Conservation (phyloP, 169 alveolate species). For the Eimeria sp. region DNA sequence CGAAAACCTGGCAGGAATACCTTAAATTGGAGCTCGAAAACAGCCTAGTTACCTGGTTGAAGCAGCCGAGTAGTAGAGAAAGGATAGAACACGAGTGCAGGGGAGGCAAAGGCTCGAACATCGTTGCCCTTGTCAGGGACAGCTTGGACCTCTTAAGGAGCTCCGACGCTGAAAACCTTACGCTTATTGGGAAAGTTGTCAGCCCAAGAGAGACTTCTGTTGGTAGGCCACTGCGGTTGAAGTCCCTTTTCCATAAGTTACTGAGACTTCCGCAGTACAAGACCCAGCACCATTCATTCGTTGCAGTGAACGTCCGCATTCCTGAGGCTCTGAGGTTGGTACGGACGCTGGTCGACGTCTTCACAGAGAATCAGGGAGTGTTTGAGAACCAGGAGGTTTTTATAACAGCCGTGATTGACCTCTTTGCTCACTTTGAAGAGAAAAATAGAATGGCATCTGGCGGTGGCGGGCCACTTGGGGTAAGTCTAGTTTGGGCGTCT, state of each 20-base stretch:
- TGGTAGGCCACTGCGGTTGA: constrained; percentile 16
- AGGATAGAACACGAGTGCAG: constrained; percentile 42
- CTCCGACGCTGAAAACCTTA: constrained; percentile 37
- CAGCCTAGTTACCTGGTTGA: constrained; percentile 1
- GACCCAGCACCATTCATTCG: constrained; percentile 54
- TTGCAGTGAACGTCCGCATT: constrained; percentile 28
- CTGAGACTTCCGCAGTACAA: constrained; percentile 52
- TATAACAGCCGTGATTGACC: constrained; percentile 26
- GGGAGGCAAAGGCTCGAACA: constrained; percentile 50
- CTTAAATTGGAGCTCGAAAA: constrained; percentile 32
- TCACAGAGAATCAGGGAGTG: constrained; percentile 29
- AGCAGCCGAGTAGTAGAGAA: not conserved
- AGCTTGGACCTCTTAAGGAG: constrained; percentile 49
- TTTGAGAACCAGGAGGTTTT: constrained; percentile 51
- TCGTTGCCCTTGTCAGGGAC: constrained; percentile 40
- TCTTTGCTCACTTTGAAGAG: constrained; percentile 51
- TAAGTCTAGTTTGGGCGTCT: not conserved
- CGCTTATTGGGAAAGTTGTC: constrained; percentile 43
- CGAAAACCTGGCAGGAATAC: constrained; percentile 53
- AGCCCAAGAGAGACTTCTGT: constrained; percentile 57
- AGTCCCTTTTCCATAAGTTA: not conserved
- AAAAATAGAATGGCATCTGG: constrained; percentile 14
- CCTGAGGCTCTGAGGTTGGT: constrained; percentile 33
- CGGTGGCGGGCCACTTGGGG: constrained; percentile 67
- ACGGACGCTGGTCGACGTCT: constrained; percentile 18